Conservation (phyloP, 148 eudicot genomes). For the Silene latifolia region DNA sequence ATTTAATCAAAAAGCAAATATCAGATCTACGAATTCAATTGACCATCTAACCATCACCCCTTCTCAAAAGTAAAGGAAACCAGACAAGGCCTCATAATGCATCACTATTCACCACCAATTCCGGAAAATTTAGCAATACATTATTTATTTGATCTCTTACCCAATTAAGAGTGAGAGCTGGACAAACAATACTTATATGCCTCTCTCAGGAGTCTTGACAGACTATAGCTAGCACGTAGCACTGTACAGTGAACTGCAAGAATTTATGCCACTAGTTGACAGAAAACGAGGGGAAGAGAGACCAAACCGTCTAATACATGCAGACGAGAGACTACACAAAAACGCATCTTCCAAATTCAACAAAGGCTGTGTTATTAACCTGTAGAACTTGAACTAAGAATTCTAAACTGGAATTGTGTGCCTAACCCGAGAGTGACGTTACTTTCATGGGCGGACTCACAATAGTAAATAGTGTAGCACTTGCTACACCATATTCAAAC, state of each 20-base stretch:
- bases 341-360: background rate
- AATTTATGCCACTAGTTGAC: too few relatives aligned
- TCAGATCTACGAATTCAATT: background rate
- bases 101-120: too few relatives aligned
- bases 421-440: background rate
- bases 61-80: background rate
- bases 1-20: constrained; percentile 12
- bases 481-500: background rate
- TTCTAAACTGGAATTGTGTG: background rate
- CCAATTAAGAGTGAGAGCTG: too few relatives aligned
- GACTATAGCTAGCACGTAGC: too few relatives aligned
- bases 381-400: background rate
- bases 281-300: too few relatives aligned
- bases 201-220: too few relatives aligned
- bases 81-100: background rate
- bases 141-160: too few relatives aligned
- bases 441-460: background rate
- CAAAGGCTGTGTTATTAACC: too few relatives aligned
- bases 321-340: background rate
- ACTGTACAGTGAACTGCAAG: too few relatives aligned
- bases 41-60: constrained; percentile 1
- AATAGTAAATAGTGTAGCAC: too few relatives aligned
- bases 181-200: too few relatives aligned
- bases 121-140: too few relatives aligned
- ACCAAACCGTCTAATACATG: background rate